Evolutionary conservation across 176 grass and related monocot genomes (phyloP).

Genomic region (Oryza punctata): DNA sequence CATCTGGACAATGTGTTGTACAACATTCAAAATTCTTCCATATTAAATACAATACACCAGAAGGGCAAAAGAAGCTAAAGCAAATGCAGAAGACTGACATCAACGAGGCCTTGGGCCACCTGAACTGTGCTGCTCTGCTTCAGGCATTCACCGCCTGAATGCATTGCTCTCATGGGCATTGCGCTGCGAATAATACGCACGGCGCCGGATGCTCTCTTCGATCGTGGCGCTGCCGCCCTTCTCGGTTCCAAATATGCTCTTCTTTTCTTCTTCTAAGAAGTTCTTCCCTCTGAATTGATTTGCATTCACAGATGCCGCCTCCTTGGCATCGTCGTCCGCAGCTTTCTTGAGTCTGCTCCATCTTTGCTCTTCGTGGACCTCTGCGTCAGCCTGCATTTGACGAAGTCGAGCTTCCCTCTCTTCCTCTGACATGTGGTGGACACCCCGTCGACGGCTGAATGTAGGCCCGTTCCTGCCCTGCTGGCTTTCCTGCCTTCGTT

Average conservation of each 20-base stretch:
- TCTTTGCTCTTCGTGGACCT: constrained; percentile 92
- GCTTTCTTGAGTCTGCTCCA: constrained; percentile 90
- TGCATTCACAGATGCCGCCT: constrained; percentile 36
- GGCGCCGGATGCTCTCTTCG: constrained; percentile 90
- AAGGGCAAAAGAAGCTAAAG: neutral
- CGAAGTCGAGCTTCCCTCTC: constrained; percentile 75
- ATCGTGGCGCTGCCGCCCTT: constrained; percentile 83
- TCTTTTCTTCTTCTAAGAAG: constrained; percentile 77
- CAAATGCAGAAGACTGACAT: neutral
- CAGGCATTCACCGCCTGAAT: constrained; percentile 63
- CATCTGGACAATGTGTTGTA: neutral
- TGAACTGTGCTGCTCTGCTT: neutral
- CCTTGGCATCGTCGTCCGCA: constrained; percentile 59
- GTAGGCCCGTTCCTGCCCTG: constrained; percentile 43
- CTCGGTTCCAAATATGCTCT: constrained; percentile 83
- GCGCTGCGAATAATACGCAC: constrained; percentile 77
- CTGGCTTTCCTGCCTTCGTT: constrained; percentile 17
- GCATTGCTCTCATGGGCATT: constrained; percentile 81
- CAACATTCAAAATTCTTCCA: neutral
- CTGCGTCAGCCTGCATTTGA: constrained; percentile 83
- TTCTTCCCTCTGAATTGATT: constrained; percentile 72
- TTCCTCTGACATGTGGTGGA: constrained; percentile 86
- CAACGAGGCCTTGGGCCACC: neutral
- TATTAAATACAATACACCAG: neutral
- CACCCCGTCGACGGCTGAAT: constrained; percentile 47